These are phyloP conservation scores for Entelexis sorbosivorans DNA, from an alignment of 1,139 yeast genomes.

Conservation along the genomic window DNA sequence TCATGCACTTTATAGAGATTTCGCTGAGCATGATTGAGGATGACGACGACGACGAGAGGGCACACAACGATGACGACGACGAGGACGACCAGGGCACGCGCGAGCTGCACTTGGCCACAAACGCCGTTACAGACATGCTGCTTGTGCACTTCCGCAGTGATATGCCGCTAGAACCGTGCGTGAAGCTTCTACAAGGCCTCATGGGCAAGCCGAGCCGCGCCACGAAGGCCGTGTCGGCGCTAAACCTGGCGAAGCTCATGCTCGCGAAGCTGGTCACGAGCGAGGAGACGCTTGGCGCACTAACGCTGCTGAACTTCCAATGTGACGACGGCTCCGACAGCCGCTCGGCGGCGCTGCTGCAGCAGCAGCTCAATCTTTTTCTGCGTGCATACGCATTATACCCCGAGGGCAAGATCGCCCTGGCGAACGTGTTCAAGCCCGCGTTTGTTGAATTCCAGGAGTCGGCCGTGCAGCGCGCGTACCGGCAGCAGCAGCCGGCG, in stretches of 20 bases:
- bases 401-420: slow-evolving; percentile 18
- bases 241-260: slow-evolving; percentile 73
- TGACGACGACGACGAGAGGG: not conserved
- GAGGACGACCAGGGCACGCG: slow-evolving; percentile 62
- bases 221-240: slow-evolving; percentile 73
- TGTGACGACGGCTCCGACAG: slow-evolving; percentile 7
- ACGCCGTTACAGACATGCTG: slow-evolving; percentile 12
- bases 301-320: slow-evolving; percentile 63
- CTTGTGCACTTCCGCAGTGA: slow-evolving; percentile 5
- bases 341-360: slow-evolving; percentile 45
- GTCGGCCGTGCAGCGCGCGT: not conserved
- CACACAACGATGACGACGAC: slow-evolving; percentile 22
- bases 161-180: slow-evolving; percentile 1
- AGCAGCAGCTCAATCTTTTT: slow-evolving; percentile 78
- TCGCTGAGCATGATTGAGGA: slow-evolving; percentile 41
- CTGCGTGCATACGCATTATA: slow-evolving; percentile 48
- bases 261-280: slow-evolving; percentile 54
- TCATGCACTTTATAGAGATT: slow-evolving; percentile 59
- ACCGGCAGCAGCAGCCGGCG: not conserved
- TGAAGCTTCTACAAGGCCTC: slow-evolving; percentile 6
- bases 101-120: slow-evolving; percentile 44
- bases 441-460: slow-evolving; percentile 35
- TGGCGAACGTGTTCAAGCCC: slow-evolving; percentile 26
- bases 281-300: slow-evolving; percentile 45
- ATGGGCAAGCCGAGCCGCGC: slow-evolving; percentile 40